Base-by-base conservation (phyloP, 306 rosid genomes). In the Ammopiptanthus mongolicus region DNA sequence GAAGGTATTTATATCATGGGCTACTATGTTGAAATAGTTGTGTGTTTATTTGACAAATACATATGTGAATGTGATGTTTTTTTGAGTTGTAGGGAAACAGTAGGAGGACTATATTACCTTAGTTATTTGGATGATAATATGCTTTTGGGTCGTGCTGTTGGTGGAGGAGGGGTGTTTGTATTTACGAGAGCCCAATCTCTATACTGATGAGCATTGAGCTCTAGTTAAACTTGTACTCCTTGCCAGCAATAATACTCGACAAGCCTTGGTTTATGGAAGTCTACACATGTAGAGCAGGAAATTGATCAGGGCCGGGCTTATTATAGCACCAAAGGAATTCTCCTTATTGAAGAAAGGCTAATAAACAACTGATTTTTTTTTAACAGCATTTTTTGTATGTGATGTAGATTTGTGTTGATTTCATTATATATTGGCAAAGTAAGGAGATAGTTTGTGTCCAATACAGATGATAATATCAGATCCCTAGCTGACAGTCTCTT, bases 101-200 rank as follows among this genome's bases (percentile, higher is more conserved):
- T 91, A 0, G 98, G 96, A 80, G 98, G 97, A 36, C 89, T 91
- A n/a, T 94, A 91, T 66, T 94, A 91, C 78, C 95, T 91, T 41
- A 88, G 96, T 51, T 94, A 89, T 77, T 78, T 95, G 88, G 98
- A 95, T 59, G 81, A 83, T 37, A 90, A 90, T 71, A 77, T 95
- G 96, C 97, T 91, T 75, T 72, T 95, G 95, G 98, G 98, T 11
- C 97, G 97, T 46, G 90, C 98, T 5, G 96, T 91, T 76, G 98
- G 91, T 19, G 96, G 97, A 1, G 98, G 97, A 37, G 98, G 98
- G 29, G 91, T 88, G 1, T 95, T 95, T 80, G 93, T 95, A 60
- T 95, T 95, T 72, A 90, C 91, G 0, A 90, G 80, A 90, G 87
- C 95, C 69, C 98, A 91, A 76, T 79, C 91, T 71, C 93, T 91